Conservation (phyloP, 306 rosid genomes). For the Morella rubra region DNA sequence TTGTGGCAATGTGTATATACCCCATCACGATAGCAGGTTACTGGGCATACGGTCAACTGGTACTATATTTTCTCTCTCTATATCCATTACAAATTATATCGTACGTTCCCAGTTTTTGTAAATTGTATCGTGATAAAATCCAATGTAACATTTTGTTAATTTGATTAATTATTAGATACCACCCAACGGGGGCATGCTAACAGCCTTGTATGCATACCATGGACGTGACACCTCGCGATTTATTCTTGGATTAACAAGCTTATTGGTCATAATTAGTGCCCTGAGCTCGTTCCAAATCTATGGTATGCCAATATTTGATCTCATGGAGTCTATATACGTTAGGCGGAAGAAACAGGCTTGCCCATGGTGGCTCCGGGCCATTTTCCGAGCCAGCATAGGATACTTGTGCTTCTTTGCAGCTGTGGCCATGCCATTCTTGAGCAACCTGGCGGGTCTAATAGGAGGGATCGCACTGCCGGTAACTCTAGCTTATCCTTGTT, state of each 20-base stretch:
- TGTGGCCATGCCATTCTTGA: conserved; percentile 46
- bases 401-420: conserved; percentile 39
- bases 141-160: not conserved
- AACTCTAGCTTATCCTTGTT: conserved; percentile 54
- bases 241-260: conserved; percentile 39
- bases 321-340: conserved; percentile 46
- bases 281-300: conserved; percentile 55
- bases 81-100: not conserved
- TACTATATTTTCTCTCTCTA: not conserved
- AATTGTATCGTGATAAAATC: not conserved
- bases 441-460: conserved; percentile 45
- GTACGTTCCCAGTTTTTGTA: not conserved
- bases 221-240: conserved; percentile 30
- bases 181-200: conserved; percentile 41
- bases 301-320: conserved; percentile 56
- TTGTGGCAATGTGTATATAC: conserved; percentile 43
- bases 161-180: conserved; percentile 37
- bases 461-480: conserved; percentile 59
- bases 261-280: conserved; percentile 42
- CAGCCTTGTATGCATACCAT: conserved; percentile 41
- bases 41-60: conserved; percentile 53
- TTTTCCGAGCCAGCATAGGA: conserved; percentile 33
- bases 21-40: conserved; percentile 58
- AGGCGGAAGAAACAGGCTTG: conserved; percentile 43
- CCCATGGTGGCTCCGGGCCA: conserved; percentile 52